A percentile compares a stretch with the other conserved stretches of the same genome.
These are phyloP conservation scores for Fomitopsis pulvina DNA, from an alignment of 768 basidiomycete species.

Conservation along the genomic window DNA sequence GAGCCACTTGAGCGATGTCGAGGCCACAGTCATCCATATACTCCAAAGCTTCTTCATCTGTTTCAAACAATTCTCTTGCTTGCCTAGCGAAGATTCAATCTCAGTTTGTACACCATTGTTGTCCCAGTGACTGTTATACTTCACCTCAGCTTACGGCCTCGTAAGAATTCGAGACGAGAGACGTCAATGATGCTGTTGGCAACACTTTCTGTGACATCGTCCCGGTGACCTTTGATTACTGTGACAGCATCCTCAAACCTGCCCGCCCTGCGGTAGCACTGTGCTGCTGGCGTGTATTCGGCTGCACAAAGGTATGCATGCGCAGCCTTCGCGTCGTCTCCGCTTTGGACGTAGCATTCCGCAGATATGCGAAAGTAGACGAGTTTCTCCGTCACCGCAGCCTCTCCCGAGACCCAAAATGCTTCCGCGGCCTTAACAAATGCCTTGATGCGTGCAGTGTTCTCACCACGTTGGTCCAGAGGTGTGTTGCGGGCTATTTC, in stretches of 20 bases:
- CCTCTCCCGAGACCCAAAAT: slow-evolving; percentile 36
- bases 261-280: slow-evolving; percentile 42
- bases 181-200: slow-evolving; percentile 33
- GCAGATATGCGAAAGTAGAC: slow-evolving; percentile 20
- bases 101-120: background rate
- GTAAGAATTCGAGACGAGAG: slow-evolving; percentile 41
- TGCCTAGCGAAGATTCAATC: slow-evolving; percentile 29
- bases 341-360: slow-evolving; percentile 21
- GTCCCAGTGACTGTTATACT: background rate
- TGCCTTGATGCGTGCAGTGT: slow-evolving; percentile 23
- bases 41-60: slow-evolving; percentile 45
- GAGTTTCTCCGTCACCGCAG: slow-evolving; percentile 21
- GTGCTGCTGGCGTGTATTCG: slow-evolving; percentile 38
- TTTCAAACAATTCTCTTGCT: slow-evolving; percentile 40
- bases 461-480: slow-evolving; percentile 8
- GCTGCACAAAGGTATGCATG: slow-evolving; percentile 33
- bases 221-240: slow-evolving; percentile 31
- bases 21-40: slow-evolving; percentile 51
- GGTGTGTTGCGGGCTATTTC: slow-evolving; percentile 38
- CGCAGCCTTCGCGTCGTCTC: slow-evolving; percentile 34
- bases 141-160: slow-evolving; percentile 25
- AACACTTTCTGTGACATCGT: slow-evolving; percentile 25
- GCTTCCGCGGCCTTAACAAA: slow-evolving; percentile 42
- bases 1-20: slow-evolving; percentile 37
- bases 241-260: slow-evolving; percentile 49